These are phyloP conservation scores for Colletotrichum lentis DNA, from an alignment of 2,329 filamentous ascomycete species.

Conservation along the genomic window DNA sequence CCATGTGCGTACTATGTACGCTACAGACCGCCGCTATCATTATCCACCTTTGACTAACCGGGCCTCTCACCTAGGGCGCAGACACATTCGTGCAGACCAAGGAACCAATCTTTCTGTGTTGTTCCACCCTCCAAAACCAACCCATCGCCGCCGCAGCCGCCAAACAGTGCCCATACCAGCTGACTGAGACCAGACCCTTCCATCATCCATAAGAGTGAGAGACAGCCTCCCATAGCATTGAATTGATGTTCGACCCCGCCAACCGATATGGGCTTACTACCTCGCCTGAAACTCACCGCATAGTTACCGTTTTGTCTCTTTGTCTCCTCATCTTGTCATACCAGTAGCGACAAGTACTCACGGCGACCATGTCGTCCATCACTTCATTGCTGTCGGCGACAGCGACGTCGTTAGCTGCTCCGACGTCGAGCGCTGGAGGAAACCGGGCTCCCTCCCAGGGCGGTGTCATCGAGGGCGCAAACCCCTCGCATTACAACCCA, in stretches of 20 bases:
- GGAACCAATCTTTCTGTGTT: neutral
- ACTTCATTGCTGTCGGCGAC: constrained; percentile 30
- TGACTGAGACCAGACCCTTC: neutral
- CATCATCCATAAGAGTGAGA: neutral
- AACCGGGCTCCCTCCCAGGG: constrained; percentile 52
- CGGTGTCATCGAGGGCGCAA: constrained; percentile 75
- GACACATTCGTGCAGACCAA: neutral
- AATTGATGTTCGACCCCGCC: neutral
- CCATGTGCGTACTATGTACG: constrained; percentile 1
- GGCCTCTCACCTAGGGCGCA: neutral
- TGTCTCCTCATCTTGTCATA: neutral
- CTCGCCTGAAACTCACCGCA: neutral
- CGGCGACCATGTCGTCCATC: constrained; percentile 25
- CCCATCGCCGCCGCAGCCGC: neutral
- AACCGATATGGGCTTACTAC: neutral
- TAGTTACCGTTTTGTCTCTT: neutral
- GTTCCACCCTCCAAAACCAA: neutral
- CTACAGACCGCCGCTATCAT: neutral
- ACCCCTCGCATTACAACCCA: constrained; percentile 73
- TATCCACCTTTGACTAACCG: too few relatives aligned
- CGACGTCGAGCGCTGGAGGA: constrained; percentile 41
- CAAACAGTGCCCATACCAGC: neutral
- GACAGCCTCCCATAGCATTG: neutral
- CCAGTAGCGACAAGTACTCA: neutral
- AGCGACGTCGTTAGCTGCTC: constrained; percentile 43